Percentiles rank a stretch among this genome's conserved stretches.
Evolutionary conservation across 1,284 basidiomycete genomes (phyloP).

Genomic region (Leccinum ponderosum): DNA sequence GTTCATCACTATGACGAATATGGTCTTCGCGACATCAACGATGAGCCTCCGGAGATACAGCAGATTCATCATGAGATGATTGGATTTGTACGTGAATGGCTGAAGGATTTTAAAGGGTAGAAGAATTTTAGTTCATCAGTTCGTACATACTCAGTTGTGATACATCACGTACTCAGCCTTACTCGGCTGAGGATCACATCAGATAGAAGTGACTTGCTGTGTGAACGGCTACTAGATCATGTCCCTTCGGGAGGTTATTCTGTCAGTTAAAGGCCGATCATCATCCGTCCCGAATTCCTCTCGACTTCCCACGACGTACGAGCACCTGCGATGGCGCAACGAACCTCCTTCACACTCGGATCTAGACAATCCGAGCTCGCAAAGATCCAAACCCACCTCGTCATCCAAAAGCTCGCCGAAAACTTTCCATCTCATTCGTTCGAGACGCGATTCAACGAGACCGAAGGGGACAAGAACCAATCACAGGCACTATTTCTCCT

Average conservation of each 20-base stretch:
- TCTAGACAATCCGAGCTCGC: constrained; percentile 87
- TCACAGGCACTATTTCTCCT: constrained; percentile 76
- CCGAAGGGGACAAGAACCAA: constrained; percentile 91
- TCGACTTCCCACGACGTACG: background rate
- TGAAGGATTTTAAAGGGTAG: constrained; percentile 57
- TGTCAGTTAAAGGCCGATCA: background rate
- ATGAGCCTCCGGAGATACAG: constrained; percentile 80
- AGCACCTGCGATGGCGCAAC: constrained; percentile 15
- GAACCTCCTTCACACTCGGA: constrained; percentile 63
- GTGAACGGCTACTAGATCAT: background rate
- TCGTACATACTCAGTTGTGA: background rate
- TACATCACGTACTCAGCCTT: background rate
- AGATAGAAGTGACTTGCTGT: background rate
- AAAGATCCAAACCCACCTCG: constrained; percentile 81
- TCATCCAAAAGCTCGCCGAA: constrained; percentile 58
- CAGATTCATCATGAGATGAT: constrained; percentile 83
- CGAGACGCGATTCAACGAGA: constrained; percentile 83
- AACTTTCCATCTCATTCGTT: constrained; percentile 53
- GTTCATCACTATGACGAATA: constrained; percentile 94
- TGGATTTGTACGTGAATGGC: constrained; percentile 80
- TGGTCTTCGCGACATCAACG: constrained; percentile 62
- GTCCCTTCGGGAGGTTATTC: background rate
- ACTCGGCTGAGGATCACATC: background rate
- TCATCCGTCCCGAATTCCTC: background rate
- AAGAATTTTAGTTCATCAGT: background rate